Percentiles rank a stretch among this genome's conserved stretches.
These are phyloP conservation scores for Starmerella etchellsii DNA, from an alignment of 805 yeast genomes.

Conservation along the genomic window DNA sequence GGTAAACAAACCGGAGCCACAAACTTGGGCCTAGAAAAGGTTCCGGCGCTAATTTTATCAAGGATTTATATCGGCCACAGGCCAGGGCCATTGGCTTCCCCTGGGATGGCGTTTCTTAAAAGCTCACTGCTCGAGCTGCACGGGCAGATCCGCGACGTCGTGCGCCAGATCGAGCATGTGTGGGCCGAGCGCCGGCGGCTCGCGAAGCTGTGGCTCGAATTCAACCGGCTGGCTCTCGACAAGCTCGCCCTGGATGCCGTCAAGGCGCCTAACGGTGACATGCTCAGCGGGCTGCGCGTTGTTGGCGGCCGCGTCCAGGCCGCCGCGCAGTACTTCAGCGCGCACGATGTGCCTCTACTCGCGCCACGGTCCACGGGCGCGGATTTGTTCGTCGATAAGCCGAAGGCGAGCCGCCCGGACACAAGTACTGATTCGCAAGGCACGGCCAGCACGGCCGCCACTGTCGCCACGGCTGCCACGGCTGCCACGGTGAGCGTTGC, in stretches of 20 bases:
- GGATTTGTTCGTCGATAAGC: too few relatives aligned
- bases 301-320: conserved; percentile 2
- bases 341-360: background rate
- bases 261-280: background rate
- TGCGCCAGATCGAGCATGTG: background rate
- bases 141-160: background rate
- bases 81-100: too few relatives aligned
- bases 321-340: conserved; percentile 3
- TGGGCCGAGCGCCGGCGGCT: background rate
- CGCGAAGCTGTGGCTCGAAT: background rate
- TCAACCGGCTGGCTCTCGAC: conserved; percentile 7
- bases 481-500: too few relatives aligned
- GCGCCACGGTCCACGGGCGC: background rate
- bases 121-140: background rate
- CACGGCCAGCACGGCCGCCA: too few relatives aligned
- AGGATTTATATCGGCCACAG: too few relatives aligned
- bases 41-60: too few relatives aligned
- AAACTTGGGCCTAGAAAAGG: too few relatives aligned
- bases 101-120: too few relatives aligned
- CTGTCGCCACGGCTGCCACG: too few relatives aligned
- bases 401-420: too few relatives aligned
- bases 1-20: too few relatives aligned
- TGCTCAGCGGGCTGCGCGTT: conserved; percentile 1
- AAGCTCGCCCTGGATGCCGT: conserved; percentile 9
- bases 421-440: too few relatives aligned